Evolutionary conservation across 768 basidiomycete species (phyloP), one percentile per base, ranked within the genome.

Genomic region (Pleurotus cornucopiae): DNA sequence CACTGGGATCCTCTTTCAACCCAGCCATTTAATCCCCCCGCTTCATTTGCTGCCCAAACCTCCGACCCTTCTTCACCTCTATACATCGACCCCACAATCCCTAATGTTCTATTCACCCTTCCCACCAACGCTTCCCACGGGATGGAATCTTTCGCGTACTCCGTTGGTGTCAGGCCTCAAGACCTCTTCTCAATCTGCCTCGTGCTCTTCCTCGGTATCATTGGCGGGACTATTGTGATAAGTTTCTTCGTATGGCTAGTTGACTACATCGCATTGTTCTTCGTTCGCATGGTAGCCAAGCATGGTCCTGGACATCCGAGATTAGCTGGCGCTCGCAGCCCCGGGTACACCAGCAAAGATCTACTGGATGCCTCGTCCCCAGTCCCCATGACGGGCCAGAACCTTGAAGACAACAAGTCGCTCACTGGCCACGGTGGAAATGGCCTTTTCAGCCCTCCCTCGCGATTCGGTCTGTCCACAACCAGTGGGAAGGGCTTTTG

Each of bases 151-250:
- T 95, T 95, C 66, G 91, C 94, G 1, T 87, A 86, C 65, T 80
- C 90, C 11, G 73, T 96, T 41, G 97, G 96, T 26, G 66, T 98
- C 4, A 83, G 84, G 11, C 89, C 90, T 1, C 78, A 85, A 64
- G 89, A 97, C 65, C 76, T 94, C 46, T 92, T 97, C 64, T 81
- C 81, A 18, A 85, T 88, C 51, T 94, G 90, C 68, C 72, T 94
- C n/a, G 73, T 83, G 39, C 71, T 98, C 53, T 96, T 97, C 73
- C 80, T 97, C 49, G 78, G 81, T 16, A 86, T 97, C 61, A 70
- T 89, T 26, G 90, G 82, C 1, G 86, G 75, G 7, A 83, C 86
- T n/a, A 80, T 91, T 60, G 71, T 79, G 14, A 64, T 93, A 52
- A 91, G 90, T 62, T 58, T 85, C 38, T 58, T 89, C 16, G 67